Evolutionary conservation across 1,139 yeast genomes (phyloP), one percentile per base, ranked within the genome.

Genomic region (Yamadazyma mexicana): DNA sequence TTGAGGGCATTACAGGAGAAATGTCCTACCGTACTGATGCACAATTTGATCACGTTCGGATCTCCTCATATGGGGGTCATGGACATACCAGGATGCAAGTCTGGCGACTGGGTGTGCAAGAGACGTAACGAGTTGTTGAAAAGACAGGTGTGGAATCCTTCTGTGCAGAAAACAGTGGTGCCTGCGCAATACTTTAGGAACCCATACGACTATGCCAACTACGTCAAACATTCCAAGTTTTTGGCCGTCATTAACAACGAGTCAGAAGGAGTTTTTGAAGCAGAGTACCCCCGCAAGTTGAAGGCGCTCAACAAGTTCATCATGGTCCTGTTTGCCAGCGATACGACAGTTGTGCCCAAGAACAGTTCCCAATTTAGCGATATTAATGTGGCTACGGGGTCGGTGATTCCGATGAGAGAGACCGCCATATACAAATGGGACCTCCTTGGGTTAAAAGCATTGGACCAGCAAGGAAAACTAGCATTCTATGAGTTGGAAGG

Each of bases 111-210:
- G 79, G 40, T 83, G 1, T 87, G 95, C 53, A 64, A 72, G 40
- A 63, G 66, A 34, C 66, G 81, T 40, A 84, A 84, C 54, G 67
- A 58, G 22, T 38, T 81, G 2, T 59, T 87, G 45, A 81, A 75
- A 55, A 61, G 60, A 26, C 88, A 81, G 50, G 79, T 85, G 1
- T 87, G 89, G 82, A 58, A 68, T 24, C 65, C 66, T 11, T 68
- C 67, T 16, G 70, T 85, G 0, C 95, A 86, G 53, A 67, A 69
- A 10, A 62, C 74, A 7, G 61, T 83, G 2, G 64, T 86, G 1
- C 83, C 88, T 5, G 94, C 95, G 0, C 95, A 86, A 53, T 87
- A 84, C 55, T 87, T 80, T 58, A 66, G 95, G 44, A 81, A 77
- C 51, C 73, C 76, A 5, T 49, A 49, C 12, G 68, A 77, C 17